Evolutionary conservation across 1,139 yeast genomes (phyloP), one percentile per base, ranked within the genome.

Genomic region (Wickerhamiella infanticola): DNA sequence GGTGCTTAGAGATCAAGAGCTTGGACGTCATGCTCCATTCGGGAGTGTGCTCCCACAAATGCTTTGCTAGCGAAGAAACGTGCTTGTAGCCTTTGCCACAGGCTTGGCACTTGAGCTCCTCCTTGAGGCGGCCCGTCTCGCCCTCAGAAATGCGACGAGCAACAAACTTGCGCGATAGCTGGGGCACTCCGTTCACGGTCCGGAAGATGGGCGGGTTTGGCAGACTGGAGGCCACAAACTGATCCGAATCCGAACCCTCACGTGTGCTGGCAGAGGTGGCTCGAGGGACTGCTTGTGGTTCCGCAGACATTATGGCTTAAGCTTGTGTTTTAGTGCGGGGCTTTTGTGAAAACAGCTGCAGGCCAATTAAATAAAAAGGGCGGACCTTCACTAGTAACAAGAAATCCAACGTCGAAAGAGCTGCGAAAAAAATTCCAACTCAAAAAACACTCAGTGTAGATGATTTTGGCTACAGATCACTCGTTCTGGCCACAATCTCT

Each of bases 11-110:
- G 42, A 84, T 82, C 40, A 81, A 66, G 44, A 84, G 67, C 58
- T 81, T 81, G 53, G 82, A 80, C 2, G 94, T 84, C 57, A 80
- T 80, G 57, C 79, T 81, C 94, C 94, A 84, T 60, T 84, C 94
- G 0, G 94, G 94, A 0, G 95, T 84, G 60, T 84, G 95, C 71
- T 77, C 82, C 82, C 94, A 88, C 58, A 69, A 68, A 65, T 73
- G 86, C 50, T 74, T 84, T 53, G 72, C 94, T 50, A 83, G 69
- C 24, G 90, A 80, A 1, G 88, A 78, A 7, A 83, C 80, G 63
- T 83, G 95, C 60, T 83, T 84, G 60, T 83, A 83, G 11, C 93
- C 93, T 61, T 84, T 83, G 8, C 94, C 94, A 58, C 95, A 83
- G 3, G 93, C 85, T 62, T 83, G 93, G 65, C 94, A 83, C 56